Percentiles rank a stretch among this genome's conserved stretches.
phyloP scores from a whole-genome alignment of 768 basidiomycete genomes.

The Porpolomopsis calyptriformis region DNA sequence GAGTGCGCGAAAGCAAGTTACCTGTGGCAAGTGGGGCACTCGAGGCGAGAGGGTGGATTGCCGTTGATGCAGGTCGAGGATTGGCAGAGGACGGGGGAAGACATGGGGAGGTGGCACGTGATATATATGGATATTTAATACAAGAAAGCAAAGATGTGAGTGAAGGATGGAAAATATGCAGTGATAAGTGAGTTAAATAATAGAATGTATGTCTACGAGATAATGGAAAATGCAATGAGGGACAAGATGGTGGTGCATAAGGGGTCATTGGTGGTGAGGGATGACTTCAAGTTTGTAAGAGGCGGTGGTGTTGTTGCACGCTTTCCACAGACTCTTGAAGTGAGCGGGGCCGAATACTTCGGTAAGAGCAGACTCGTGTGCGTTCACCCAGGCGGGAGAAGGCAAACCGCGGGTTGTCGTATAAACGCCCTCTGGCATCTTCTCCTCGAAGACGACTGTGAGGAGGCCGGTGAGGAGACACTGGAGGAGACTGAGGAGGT shows the following conservation, averaged over 20 bases:
- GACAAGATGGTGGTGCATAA: slow-evolving; percentile 12
- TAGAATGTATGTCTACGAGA: too few relatives aligned
- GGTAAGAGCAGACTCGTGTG: slow-evolving; percentile 53
- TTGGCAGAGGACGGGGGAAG: slow-evolving; percentile 43
- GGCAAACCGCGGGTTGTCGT: slow-evolving; percentile 72
- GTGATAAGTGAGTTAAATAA: not conserved
- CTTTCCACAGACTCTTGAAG: slow-evolving; percentile 60
- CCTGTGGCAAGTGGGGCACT: slow-evolving; percentile 94
- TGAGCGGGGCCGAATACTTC: slow-evolving; percentile 68
- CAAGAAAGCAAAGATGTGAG: too few relatives aligned
- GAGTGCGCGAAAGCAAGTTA: too few relatives aligned
- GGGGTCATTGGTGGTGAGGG: slow-evolving; percentile 19
- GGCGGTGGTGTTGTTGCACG: slow-evolving; percentile 58
- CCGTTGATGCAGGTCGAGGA: slow-evolving; percentile 65
- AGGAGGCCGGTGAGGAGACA: slow-evolving; percentile 65
- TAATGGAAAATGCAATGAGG: slow-evolving; percentile 11
- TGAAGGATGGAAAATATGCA: slow-evolving; percentile 5
- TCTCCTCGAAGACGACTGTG: slow-evolving; percentile 66
- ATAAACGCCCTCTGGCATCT: slow-evolving; percentile 56
- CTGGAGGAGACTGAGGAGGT: slow-evolving; percentile 58
- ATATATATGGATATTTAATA: too few relatives aligned
- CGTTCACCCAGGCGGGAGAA: slow-evolving; percentile 64
- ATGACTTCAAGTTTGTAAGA: slow-evolving; percentile 68
- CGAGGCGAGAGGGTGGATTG: slow-evolving; percentile 74
- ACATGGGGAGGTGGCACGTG: slow-evolving; percentile 10